Conservation (phyloP, 805 yeast genomes). For the Metschnikowia sp. region DNA sequence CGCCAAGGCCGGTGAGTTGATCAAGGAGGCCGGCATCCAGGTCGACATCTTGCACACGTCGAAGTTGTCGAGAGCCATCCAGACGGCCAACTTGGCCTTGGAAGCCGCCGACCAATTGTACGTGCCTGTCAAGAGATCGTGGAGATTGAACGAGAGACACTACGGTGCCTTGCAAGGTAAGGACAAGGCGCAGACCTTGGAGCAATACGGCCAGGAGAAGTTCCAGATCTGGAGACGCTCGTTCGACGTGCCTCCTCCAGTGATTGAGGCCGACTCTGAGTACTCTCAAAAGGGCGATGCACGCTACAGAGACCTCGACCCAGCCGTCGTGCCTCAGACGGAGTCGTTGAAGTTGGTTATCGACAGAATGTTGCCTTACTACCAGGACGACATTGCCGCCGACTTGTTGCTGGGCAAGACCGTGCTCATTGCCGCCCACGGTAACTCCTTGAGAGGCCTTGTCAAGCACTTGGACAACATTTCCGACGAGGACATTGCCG, state of each 20-base stretch:
- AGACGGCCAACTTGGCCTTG: conserved; percentile 93
- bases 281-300: conserved; percentile 83
- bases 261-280: conserved; percentile 69
- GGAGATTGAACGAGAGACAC: conserved; percentile 99
- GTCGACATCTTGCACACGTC: conserved; percentile 93
- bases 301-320: conserved; percentile 83
- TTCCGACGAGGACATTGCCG: conserved; percentile 89
- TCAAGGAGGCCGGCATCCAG: conserved; percentile 78
- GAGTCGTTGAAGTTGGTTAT: conserved; percentile 93
- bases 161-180: conserved; percentile 98
- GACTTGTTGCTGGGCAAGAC: conserved; percentile 85
- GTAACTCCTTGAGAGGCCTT: conserved; percentile 95
- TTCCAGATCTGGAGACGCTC: conserved; percentile 98
- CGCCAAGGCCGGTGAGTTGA: conserved; percentile 84
- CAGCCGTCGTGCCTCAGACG: conserved; percentile 84
- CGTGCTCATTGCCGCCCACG: conserved; percentile 93
- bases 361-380: conserved; percentile 95
- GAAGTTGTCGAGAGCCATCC: conserved; percentile 88
- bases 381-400: conserved; percentile 87
- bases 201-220: conserved; percentile 82
- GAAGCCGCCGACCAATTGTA: conserved; percentile 84
- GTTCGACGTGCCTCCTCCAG: conserved; percentile 94
- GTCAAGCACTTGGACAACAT: conserved; percentile 94
- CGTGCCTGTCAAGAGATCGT: conserved; percentile 89
- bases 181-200: conserved; percentile 92